phyloP scores from a whole-genome alignment of 306 rosid species.

The Acacia melanoxylon region DNA sequence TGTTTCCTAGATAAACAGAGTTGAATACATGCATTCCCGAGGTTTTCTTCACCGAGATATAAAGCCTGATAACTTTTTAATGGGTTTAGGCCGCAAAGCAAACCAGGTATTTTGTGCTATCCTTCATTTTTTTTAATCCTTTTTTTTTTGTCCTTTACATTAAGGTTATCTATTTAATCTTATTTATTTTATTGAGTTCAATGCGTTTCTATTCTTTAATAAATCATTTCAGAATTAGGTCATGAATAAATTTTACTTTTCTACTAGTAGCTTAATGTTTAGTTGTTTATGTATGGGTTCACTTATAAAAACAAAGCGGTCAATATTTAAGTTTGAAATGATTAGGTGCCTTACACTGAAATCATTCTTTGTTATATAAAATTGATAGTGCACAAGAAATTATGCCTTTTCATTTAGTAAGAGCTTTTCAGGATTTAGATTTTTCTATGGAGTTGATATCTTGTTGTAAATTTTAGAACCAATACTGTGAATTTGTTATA shows the following conservation, averaged over 20 bases:
- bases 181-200: neutral
- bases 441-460: neutral
- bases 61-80: slow-evolving; percentile 98
- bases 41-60: slow-evolving; percentile 99
- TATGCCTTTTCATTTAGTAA: neutral
- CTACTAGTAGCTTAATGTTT: neutral
- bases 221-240: neutral
- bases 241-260: neutral
- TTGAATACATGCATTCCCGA: slow-evolving; percentile 95
- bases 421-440: neutral
- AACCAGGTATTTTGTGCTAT: slow-evolving; percentile 70
- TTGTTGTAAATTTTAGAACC: neutral
- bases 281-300: neutral
- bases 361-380: neutral
- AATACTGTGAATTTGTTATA: neutral
- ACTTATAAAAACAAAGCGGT: neutral
- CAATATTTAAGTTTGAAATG: neutral
- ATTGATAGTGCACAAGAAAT: neutral
- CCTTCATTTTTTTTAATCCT: neutral
- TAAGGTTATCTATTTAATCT: neutral
- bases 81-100: slow-evolving; percentile 98
- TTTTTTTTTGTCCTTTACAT: neutral
- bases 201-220: neutral
- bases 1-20: slow-evolving; percentile 76
- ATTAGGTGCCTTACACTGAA: neutral